These are phyloP conservation scores for Aspergillus cristatus DNA, from an alignment of 495 filamentous ascomycete genomes.

Conservation along the genomic window DNA sequence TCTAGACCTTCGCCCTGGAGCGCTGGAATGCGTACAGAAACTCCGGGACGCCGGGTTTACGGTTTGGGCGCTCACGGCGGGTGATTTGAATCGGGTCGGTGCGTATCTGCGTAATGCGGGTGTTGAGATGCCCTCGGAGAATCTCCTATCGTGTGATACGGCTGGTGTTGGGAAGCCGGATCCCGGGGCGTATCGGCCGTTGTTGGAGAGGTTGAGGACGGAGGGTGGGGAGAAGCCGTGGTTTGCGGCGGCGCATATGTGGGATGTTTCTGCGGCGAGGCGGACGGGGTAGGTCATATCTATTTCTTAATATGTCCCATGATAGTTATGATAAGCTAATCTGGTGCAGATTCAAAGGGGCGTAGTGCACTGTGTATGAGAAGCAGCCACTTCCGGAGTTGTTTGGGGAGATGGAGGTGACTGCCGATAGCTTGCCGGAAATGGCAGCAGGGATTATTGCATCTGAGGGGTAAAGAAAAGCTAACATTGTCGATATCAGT, in stretches of 20 bases:
- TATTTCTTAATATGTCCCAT: not conserved
- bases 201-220: conserved; percentile 12
- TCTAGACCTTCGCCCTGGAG: conserved; percentile 18
- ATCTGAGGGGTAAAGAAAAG: conserved; percentile 3
- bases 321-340: not conserved
- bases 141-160: conserved; percentile 20
- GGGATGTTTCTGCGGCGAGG: conserved; percentile 19
- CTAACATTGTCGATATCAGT: not conserved
- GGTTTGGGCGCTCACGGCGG: conserved; percentile 29
- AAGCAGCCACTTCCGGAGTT: conserved; percentile 21
- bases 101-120: conserved; percentile 26
- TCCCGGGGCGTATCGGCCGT: conserved; percentile 11
- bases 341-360: conserved; percentile 20
- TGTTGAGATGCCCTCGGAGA: conserved; percentile 25
- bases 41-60: conserved; percentile 27
- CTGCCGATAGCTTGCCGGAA: conserved; percentile 24
- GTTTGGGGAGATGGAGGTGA: conserved; percentile 25
- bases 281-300: conserved; percentile 12
- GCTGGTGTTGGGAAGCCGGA: conserved; percentile 19
- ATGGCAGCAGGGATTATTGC: conserved; percentile 30
- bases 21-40: conserved; percentile 20
- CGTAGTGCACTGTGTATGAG: conserved; percentile 23
- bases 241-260: conserved; percentile 25
- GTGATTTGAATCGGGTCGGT: conserved; percentile 20
- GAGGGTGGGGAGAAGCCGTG: conserved; percentile 16